These are phyloP conservation scores for Calonectria multiphialidica DNA, from an alignment of 2,329 filamentous ascomycete genomes.

Conservation along the genomic window DNA sequence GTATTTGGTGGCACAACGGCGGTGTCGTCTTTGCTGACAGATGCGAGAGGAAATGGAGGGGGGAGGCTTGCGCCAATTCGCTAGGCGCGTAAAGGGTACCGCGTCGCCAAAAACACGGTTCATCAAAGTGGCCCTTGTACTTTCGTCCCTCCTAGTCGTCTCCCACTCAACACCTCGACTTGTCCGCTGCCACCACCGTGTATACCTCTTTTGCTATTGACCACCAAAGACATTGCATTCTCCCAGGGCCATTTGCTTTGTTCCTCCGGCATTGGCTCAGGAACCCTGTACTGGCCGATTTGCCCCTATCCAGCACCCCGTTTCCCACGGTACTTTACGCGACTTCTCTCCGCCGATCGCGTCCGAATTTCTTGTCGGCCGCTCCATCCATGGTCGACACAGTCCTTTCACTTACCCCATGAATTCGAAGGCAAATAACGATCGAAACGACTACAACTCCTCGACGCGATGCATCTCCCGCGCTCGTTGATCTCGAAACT, in stretches of 20 bases:
- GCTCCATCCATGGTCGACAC: constrained; percentile 17
- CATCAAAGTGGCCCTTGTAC: constrained; percentile 36
- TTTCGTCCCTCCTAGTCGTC: constrained; percentile 9
- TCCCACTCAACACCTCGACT: constrained; percentile 8
- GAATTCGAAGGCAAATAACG: constrained; percentile 37
- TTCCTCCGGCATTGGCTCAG: constrained; percentile 3
- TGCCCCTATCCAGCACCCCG: background rate
- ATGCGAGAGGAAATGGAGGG: background rate
- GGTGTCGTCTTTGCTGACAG: background rate
- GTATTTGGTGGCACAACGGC: background rate
- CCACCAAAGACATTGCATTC: constrained; percentile 23
- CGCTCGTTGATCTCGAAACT: constrained; percentile 89
- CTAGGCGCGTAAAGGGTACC: constrained; percentile 42
- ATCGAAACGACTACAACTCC: constrained; percentile 24
- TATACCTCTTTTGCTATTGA: constrained; percentile 6
- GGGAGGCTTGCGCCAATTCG: constrained; percentile 27
- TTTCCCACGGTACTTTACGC: constrained; percentile 34
- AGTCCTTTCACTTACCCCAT: constrained; percentile 37
- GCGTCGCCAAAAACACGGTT: constrained; percentile 46
- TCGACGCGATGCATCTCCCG: constrained; percentile 87
- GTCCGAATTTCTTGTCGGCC: constrained; percentile 27
- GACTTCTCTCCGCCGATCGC: constrained; percentile 26
- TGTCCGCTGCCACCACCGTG: background rate
- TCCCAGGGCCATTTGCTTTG: constrained; percentile 5
- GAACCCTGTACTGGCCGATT: background rate